Base-by-base conservation (phyloP, 306 rosid genomes). In the Malus fusca region DNA sequence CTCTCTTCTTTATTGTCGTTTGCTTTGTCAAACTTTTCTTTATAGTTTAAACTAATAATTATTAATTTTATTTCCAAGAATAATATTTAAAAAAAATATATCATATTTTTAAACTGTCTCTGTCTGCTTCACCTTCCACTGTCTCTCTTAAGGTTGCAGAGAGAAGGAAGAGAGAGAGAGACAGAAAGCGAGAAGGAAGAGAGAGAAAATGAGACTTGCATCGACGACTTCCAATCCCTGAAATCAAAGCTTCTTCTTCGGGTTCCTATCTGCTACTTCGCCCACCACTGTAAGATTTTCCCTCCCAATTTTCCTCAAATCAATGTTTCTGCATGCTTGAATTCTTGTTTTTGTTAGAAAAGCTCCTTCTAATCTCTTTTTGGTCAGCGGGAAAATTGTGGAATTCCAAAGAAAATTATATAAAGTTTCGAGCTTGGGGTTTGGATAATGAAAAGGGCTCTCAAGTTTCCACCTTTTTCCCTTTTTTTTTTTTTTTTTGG, bases 111-210 rank as follows among this genome's bases (percentile, higher is more conserved):
- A 43, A 61, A 28, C 21, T 59, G 70, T 74, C 80, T 62, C 66
- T 77, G 63, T 71, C 73, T 70, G 78, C 72, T 78, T 86, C 82
- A 69, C 69, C 84, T 74, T 83, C 84, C 82, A 77, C 80, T 85
- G 87, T 87, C 88, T 85, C 87, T 87, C 79, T 76, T 84, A 79
- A 88, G 88, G 84, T 80, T 81, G 83, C 89, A 83, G 28, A 75
- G 77, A 73, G 80, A 82, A 78, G 44, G 74, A 30, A 58, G 81
- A 80, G 66, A 73, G 80, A 75, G 77, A 68, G 28, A 59, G 64
- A 75, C 66, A 62, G 83, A 33, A 0, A 6, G 37, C 37, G 37
- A 33, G 37, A 33, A 33, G 37, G 1, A 33, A 33, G 37, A 83
- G 58, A 77, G 81, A 76, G 59, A 51, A 51, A 35, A 63, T 59